phyloP scores from a whole-genome alignment of 345 rosid genomes.

The Eucalyptus pauciflora region DNA sequence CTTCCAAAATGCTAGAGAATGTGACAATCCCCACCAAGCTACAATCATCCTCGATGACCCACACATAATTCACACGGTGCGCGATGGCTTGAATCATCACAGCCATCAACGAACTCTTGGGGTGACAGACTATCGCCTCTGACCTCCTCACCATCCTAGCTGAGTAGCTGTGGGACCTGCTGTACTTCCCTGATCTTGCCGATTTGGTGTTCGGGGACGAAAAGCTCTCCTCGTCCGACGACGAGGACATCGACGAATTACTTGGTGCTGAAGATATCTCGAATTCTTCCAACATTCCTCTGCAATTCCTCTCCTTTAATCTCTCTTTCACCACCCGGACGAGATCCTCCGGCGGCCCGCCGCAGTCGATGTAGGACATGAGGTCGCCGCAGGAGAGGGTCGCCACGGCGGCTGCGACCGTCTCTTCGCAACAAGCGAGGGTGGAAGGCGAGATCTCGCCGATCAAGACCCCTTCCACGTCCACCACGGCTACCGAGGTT shows the following conservation, averaged over 20 bases:
- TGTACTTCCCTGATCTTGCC: conserved; percentile 18
- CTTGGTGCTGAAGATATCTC: background rate
- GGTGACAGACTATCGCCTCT: conserved; percentile 69
- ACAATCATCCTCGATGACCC: conserved; percentile 75
- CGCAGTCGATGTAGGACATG: conserved; percentile 81
- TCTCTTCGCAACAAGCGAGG: conserved; percentile 51
- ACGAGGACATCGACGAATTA: conserved; percentile 16
- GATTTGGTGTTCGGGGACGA: background rate
- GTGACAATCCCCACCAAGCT: conserved; percentile 78
- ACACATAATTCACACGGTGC: conserved; percentile 66
- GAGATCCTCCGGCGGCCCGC: conserved; percentile 75
- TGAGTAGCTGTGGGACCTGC: conserved; percentile 53
- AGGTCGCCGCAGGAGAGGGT: conserved; percentile 70
- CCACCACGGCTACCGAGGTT: conserved; percentile 70
- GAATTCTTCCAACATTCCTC: conserved; percentile 41
- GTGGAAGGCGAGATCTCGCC: conserved; percentile 81
- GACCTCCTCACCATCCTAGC: conserved; percentile 71
- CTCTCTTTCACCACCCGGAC: conserved; percentile 33
- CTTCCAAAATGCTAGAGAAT: conserved; percentile 48
- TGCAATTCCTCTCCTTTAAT: conserved; percentile 32
- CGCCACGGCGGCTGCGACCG: conserved; percentile 55
- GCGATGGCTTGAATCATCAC: conserved; percentile 90
- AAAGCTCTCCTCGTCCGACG: conserved; percentile 63
- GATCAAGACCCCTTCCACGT: conserved; percentile 35
- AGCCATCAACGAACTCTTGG: conserved; percentile 73